phyloP scores from a whole-genome alignment of 768 basidiomycete genomes.

The Rhizopogon vulgaris region DNA sequence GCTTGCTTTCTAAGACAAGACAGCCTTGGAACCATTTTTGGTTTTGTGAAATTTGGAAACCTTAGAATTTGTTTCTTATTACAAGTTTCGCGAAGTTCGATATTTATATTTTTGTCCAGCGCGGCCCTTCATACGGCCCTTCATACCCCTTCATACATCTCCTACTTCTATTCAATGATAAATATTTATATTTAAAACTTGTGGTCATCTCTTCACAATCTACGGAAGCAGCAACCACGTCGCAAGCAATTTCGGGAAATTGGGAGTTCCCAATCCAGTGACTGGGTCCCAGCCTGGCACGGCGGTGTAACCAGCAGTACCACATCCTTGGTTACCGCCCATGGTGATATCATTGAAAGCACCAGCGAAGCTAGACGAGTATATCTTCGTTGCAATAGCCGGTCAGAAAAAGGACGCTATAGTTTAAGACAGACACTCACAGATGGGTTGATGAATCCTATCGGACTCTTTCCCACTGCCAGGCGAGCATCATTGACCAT shows the following conservation, averaged over 20 bases:
- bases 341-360: constrained; percentile 40
- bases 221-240: constrained; percentile 35
- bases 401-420: background rate
- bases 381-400: constrained; percentile 27
- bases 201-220: constrained; percentile 3
- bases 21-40: too few relatives aligned
- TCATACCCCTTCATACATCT: background rate
- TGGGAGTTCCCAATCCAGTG: constrained; percentile 31
- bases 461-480: constrained; percentile 17
- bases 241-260: constrained; percentile 45
- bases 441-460: constrained; percentile 26
- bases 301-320: constrained; percentile 26
- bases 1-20: too few relatives aligned
- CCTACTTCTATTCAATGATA: background rate
- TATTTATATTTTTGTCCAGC: too few relatives aligned
- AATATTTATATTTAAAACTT: background rate
- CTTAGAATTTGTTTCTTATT: too few relatives aligned
- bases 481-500: constrained; percentile 24
- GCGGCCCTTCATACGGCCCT: too few relatives aligned
- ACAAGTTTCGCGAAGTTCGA: too few relatives aligned
- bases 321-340: constrained; percentile 35
- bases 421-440: constrained; percentile 6
- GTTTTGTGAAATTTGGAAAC: too few relatives aligned
- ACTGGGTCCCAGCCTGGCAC: constrained; percentile 25
- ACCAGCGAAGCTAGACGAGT: constrained; percentile 31